These are phyloP conservation scores for Trichosporon ovoides DNA, from an alignment of 1,284 basidiomycete genomes.

Conservation along the genomic window DNA sequence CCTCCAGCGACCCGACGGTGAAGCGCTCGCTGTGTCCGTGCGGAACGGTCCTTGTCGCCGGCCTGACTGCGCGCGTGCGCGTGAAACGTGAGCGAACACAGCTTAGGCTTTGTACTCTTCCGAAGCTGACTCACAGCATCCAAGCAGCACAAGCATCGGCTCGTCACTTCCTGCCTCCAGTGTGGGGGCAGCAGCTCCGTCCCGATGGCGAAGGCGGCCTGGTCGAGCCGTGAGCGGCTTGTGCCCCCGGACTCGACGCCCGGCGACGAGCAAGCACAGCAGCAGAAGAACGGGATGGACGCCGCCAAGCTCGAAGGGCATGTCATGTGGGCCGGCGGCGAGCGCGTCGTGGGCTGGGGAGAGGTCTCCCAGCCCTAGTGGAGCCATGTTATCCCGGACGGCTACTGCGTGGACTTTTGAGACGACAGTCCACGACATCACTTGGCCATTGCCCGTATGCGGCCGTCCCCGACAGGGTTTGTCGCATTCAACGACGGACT, in stretches of 20 bases:
- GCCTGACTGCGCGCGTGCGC: constrained; percentile 34
- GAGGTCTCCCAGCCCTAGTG: not conserved
- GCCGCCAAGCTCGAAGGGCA: constrained; percentile 1
- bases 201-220: not conserved
- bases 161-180: not conserved
- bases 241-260: not conserved
- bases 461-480: too few species aligned
- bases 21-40: constrained; percentile 39
- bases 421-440: too few species aligned
- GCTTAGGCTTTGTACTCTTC: not conserved
- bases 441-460: too few species aligned
- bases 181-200: not conserved
- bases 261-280: not conserved
- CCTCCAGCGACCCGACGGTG: constrained; percentile 35
- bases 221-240: not conserved
- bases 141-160: not conserved
- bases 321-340: constrained; percentile 13
- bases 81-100: constrained; percentile 28
- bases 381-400: too few species aligned
- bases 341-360: constrained; percentile 16
- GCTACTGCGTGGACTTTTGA: too few species aligned
- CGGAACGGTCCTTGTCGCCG: constrained; percentile 39
- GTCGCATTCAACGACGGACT: too few species aligned
- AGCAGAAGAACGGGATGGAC: not conserved
- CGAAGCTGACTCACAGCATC: not conserved